Conservation (phyloP, 495 filamentous ascomycete genomes). For the Chaetomidium leptoderma region DNA sequence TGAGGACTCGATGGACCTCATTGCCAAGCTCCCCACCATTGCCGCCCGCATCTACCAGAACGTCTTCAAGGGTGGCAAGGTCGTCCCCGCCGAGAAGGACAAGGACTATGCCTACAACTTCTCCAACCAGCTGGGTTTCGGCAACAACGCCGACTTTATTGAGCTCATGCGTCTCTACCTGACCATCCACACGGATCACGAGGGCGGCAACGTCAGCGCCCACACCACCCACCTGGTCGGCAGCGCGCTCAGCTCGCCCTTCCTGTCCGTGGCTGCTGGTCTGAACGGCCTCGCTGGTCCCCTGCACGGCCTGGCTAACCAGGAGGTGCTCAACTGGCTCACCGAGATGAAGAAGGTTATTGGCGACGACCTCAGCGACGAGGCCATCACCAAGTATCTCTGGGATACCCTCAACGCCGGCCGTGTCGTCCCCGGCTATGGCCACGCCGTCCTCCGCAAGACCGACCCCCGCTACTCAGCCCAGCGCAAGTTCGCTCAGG, state of each 20-base stretch:
- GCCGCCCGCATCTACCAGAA: conserved; percentile 99
- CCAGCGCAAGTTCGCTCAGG: conserved; percentile 91
- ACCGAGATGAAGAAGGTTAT: conserved; percentile 96
- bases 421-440: conserved; percentile 95
- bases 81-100: conserved; percentile 89
- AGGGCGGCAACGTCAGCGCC: conserved; percentile 96
- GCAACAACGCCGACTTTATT: conserved; percentile 92
- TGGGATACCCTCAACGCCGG: conserved; percentile 95
- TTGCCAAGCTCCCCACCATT: conserved; percentile 98
- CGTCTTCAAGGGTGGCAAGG: conserved; percentile 99
- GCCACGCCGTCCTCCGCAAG: conserved; percentile 98
- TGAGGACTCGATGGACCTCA: conserved; percentile 99
- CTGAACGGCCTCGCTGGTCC: conserved; percentile 96
- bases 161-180: conserved; percentile 98
- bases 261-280: conserved; percentile 92
- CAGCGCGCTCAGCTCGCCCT: conserved; percentile 92
- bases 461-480: conserved; percentile 97
- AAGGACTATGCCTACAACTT: conserved; percentile 99
- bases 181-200: conserved; percentile 98
- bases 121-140: conserved; percentile 96
- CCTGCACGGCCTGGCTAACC: conserved; percentile 97
- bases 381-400: conserved; percentile 94
- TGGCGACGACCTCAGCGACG: conserved; percentile 89
- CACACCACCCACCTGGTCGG: conserved; percentile 98
- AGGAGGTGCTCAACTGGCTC: conserved; percentile 98